Evolutionary conservation across 2,329 filamentous ascomycete species (phyloP).

Genomic region (Coniochaeta hoffmannii): DNA sequence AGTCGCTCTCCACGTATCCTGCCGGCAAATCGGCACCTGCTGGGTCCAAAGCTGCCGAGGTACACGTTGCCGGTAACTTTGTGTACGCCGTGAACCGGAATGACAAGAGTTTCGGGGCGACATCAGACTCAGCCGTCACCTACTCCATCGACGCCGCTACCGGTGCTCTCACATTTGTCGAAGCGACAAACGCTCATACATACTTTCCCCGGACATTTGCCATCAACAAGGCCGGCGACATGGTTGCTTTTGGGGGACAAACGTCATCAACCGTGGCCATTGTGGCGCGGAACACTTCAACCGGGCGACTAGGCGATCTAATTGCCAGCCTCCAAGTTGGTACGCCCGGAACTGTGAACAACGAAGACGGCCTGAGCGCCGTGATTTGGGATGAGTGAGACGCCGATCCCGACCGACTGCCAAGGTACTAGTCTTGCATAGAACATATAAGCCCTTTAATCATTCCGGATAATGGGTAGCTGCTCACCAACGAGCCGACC

Average conservation of each 20-base stretch:
- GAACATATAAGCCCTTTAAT: neutral
- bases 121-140: constrained; percentile 48
- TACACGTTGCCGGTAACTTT: constrained; percentile 45
- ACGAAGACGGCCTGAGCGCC: constrained; percentile 39
- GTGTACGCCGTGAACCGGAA: constrained; percentile 56
- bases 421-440: neutral
- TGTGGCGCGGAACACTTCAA: constrained; percentile 43
- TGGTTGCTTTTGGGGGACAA: constrained; percentile 59
- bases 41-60: constrained; percentile 46
- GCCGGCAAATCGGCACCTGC: constrained; percentile 30
- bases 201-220: constrained; percentile 56
- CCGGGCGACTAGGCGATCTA: constrained; percentile 46
- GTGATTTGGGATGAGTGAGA: constrained; percentile 41
- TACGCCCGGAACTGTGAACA: constrained; percentile 27
- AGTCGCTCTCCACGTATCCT: constrained; percentile 39
- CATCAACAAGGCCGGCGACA: constrained; percentile 49
- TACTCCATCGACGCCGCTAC: constrained; percentile 37
- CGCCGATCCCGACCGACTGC: neutral
- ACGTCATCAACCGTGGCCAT: constrained; percentile 51
- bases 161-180: constrained; percentile 43
- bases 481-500: neutral
- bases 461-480: neutral
- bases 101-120: constrained; percentile 46
- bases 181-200: constrained; percentile 49
- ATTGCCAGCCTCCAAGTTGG: constrained; percentile 33